A percentile compares a stretch with the other conserved stretches of the same genome.
Conservation (phyloP, 2,329 filamentous ascomycete genomes). For the Parastagonospora nodorum region DNA sequence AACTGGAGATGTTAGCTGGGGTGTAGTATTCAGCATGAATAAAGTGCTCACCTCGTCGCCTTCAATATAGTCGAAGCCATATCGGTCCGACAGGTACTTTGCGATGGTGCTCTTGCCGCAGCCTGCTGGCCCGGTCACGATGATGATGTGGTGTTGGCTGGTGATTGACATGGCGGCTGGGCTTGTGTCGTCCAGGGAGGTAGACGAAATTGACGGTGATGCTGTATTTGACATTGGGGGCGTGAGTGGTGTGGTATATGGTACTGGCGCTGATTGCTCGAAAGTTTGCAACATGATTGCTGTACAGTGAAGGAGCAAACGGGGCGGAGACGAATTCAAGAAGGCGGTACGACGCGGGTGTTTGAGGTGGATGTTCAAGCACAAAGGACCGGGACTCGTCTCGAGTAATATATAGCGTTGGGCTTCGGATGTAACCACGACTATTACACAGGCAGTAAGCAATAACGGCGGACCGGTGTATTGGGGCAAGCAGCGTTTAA, state of each 20-base stretch:
- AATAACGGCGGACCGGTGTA: slow-evolving; percentile 19
- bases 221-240: slow-evolving; percentile 34
- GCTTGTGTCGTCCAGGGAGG: slow-evolving; percentile 18
- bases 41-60: slow-evolving; percentile 53
- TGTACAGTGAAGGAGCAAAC: slow-evolving; percentile 3
- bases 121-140: slow-evolving; percentile 59
- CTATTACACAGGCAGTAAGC: slow-evolving; percentile 24
- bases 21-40: background rate
- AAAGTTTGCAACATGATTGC: slow-evolving; percentile 43
- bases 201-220: slow-evolving; percentile 28
- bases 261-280: slow-evolving; percentile 33
- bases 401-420: slow-evolving; percentile 34
- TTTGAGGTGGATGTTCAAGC: background rate
- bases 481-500: slow-evolving; percentile 34
- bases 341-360: slow-evolving; percentile 2
- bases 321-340: background rate
- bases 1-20: slow-evolving; percentile 41
- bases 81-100: slow-evolving; percentile 50
- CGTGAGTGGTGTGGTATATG: slow-evolving; percentile 38
- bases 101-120: slow-evolving; percentile 61
- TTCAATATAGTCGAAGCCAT: slow-evolving; percentile 55
- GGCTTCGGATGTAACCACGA: slow-evolving; percentile 25
- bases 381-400: slow-evolving; percentile 14
- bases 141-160: slow-evolving; percentile 55
- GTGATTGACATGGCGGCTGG: slow-evolving; percentile 34